A percentile compares a stretch with the other conserved stretches of the same genome.
These are phyloP conservation scores for Hyaloscypha variabilis DNA, from an alignment of 495 filamentous ascomycete species.

Conservation along the genomic window DNA sequence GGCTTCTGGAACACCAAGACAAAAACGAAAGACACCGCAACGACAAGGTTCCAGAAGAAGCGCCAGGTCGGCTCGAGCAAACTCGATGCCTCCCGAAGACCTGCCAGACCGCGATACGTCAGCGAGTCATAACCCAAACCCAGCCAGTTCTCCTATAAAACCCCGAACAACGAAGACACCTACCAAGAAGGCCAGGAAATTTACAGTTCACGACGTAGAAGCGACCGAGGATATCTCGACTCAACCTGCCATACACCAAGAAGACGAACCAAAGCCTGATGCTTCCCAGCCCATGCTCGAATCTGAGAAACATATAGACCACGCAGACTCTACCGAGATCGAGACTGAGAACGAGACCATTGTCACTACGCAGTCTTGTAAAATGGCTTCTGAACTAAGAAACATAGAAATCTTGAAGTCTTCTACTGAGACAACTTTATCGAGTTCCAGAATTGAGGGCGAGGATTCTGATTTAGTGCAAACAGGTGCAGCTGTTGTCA, in stretches of 20 bases:
- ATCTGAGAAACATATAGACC: not conserved
- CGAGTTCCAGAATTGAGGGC: not conserved
- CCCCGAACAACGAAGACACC: not conserved
- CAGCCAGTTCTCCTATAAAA: not conserved
- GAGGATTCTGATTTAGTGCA: too few species aligned
- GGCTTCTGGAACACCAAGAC: slow-evolving; percentile 17
- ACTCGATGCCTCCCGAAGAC: slow-evolving; percentile 1
- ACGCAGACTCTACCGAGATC: not conserved
- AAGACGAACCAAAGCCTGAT: not conserved
- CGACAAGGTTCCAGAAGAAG: slow-evolving; percentile 12
- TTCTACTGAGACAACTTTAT: not conserved
- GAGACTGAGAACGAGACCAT: not conserved
- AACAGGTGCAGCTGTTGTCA: too few species aligned
- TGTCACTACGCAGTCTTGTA: not conserved
- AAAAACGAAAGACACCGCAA: slow-evolving; percentile 2
- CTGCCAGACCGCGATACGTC: not conserved
- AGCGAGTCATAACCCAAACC: not conserved
- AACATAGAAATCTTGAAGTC: not conserved
- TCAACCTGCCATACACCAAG: not conserved
- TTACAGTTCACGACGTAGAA: not conserved
- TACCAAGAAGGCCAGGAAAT: not conserved
- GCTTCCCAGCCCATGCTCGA: not conserved
- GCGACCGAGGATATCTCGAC: not conserved
- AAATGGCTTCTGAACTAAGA: not conserved
- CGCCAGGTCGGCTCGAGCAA: slow-evolving; percentile 12